Evolutionary conservation across 805 yeast genomes (phyloP).

Genomic region (Spathaspora passalidarum): DNA sequence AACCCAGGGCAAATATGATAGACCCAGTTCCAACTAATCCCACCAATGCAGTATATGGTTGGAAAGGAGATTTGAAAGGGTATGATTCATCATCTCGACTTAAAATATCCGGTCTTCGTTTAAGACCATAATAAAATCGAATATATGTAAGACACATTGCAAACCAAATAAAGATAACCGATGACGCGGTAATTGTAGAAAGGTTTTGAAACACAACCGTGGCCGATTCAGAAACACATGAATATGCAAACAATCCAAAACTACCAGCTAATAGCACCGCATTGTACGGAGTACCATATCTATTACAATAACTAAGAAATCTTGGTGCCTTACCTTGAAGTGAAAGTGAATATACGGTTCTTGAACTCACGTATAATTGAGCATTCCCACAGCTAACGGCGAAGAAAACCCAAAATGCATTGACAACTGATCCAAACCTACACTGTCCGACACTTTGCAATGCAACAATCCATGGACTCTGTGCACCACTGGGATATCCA

Average conservation of each 20-base stretch:
- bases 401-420: slow-evolving; percentile 46
- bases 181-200: slow-evolving; percentile 65
- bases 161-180: slow-evolving; percentile 78
- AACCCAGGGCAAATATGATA: slow-evolving; percentile 58
- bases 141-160: slow-evolving; percentile 66
- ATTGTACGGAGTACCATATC: slow-evolving; percentile 67
- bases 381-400: slow-evolving; percentile 45
- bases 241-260: slow-evolving; percentile 58
- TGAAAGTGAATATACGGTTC: slow-evolving; percentile 41
- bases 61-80: slow-evolving; percentile 68
- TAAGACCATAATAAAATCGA: slow-evolving; percentile 62
- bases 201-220: slow-evolving; percentile 64
- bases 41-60: slow-evolving; percentile 64
- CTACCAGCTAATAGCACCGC: slow-evolving; percentile 63
- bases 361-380: slow-evolving; percentile 41
- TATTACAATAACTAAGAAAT: slow-evolving; percentile 56
- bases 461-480: slow-evolving; percentile 46
- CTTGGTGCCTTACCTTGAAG: slow-evolving; percentile 59
- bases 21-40: slow-evolving; percentile 55
- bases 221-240: slow-evolving; percentile 57
- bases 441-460: slow-evolving; percentile 39
- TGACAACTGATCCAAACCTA: slow-evolving; percentile 34
- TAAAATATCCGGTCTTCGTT: slow-evolving; percentile 60
- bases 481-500: slow-evolving; percentile 39
- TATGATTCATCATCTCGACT: slow-evolving; percentile 59